Evolutionary conservation across 192 early-diverging fungal species (phyloP), one percentile per base, ranked within the genome.

Genomic region (Podila verticillata): DNA sequence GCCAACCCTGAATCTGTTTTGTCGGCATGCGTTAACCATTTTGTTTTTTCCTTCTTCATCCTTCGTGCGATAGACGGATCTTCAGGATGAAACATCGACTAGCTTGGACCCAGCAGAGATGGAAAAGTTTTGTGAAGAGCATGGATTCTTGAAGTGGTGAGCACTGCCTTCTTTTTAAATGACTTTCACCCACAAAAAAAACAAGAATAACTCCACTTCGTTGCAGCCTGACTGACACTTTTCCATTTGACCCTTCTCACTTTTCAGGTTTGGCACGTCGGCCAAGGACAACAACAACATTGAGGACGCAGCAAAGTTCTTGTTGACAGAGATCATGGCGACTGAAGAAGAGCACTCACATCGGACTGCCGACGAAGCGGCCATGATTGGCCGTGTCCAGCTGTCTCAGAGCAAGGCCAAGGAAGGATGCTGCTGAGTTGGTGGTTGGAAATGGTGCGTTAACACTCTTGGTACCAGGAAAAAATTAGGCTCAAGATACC

Each of bases 271-370:
- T 71, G 78, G 75, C n/a, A 90, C 89, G 29, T 90, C 89, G 15
- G 89, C 89, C 26, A 90, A 90, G 48, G 87, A 89, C n/a, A 88
- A 90, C 31, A 86, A 36, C 59, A 90, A 90, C 31, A 84, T 90
- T 70, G 86, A 88, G 29, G 87, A 88, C 56, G 89, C 89, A 12
- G 84, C 84, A n/a, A 83, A 74, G 57, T 75, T 85, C 68, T 54
- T 90, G 66, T 73, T 89, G 28, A 65, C 75, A 30, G 57, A 75
- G 39, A 84, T 88, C 44, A 63, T 89, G 58, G 57, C 67, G 5
- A 48, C 75, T 9, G 83, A 88, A 57, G 74, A 82, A 61, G 80
- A 74, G 51, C 65, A 73, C 49, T 49, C 63, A 15, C 36, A 71
- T 24, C 68, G 58, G 31, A 54, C 64, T 35, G 36, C 28, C 5